Evolutionary conservation across 2,329 filamentous ascomycete species (phyloP).

Genomic region (Aspergillus sclerotialis): DNA sequence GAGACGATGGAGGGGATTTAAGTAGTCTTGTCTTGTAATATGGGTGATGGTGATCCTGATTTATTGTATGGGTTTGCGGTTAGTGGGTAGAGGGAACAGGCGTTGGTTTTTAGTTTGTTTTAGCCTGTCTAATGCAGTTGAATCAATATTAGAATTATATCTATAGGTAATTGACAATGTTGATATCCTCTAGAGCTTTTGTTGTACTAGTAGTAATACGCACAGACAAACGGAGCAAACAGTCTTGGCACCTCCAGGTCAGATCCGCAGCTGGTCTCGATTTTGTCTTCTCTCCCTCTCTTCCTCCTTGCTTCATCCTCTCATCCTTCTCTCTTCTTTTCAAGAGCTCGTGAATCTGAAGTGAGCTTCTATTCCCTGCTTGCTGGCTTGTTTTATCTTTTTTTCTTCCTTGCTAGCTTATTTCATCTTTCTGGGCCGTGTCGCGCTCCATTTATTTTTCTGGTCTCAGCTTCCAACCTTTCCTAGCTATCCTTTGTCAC

Average conservation of each 20-base stretch:
- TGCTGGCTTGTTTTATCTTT: not conserved
- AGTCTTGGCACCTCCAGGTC: slow-evolving; percentile 1
- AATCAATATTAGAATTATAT: slow-evolving; percentile 1
- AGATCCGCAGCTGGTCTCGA: slow-evolving; percentile 6
- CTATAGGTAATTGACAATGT: no score
- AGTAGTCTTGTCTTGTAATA: slow-evolving; percentile 5
- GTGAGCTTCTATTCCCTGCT: not conserved
- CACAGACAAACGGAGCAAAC: not conserved
- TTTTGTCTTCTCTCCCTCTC: slow-evolving; percentile 10
- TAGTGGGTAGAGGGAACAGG: slow-evolving; percentile 12
- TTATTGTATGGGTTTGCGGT: slow-evolving; percentile 6
- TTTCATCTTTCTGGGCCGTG: not conserved
- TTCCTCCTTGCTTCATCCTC: slow-evolving; percentile 11
- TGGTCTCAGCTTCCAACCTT: no score
- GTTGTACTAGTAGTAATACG: no score
- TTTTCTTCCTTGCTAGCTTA: not conserved
- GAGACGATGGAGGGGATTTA: slow-evolving; percentile 25
- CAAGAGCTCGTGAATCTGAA: slow-evolving; percentile 1
- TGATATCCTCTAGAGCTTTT: no score
- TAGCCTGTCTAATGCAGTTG: not conserved
- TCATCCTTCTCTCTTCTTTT: slow-evolving; percentile 6
- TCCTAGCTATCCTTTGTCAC: slow-evolving; percentile 5
- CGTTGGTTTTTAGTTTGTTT: slow-evolving; percentile 3
- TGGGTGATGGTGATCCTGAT: slow-evolving; percentile 5
- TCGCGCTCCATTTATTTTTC: slow-evolving; percentile 13